Base-by-base conservation (phyloP, 1,139 yeast genomes). In the Lodderomyces pseudojiufengensis region DNA sequence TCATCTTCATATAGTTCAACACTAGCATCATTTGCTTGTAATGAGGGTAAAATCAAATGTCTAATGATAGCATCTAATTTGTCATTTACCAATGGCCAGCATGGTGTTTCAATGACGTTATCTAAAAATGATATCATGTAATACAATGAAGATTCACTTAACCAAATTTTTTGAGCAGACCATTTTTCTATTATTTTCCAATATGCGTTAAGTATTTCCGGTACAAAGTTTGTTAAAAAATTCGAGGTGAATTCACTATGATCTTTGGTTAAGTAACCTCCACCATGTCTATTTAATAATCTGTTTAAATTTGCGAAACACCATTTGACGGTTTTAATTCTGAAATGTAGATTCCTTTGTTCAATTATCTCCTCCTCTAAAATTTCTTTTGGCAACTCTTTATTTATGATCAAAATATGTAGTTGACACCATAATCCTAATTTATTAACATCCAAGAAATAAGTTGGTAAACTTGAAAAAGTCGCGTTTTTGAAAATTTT, bases 261-360 rank as follows among this genome's bases (percentile, higher is more conserved):
- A 5, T 51, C 55, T 38, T 53, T 70, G 49, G 59, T 65, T 40
- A 60, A 52, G 35, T 59, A 50, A 2, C 76, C 72, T 23, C 76
- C 77, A 22, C 78, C 79, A 49, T 74, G 80, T 51, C 76, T 75
- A 38, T 71, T 61, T 43, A 72, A 73, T 32, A 83, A 64, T 49
- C 83, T 67, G 45, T 77, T 76, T 39, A 82, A 57, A 49, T 82
- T 82, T 21, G 81, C 87, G 55, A 78, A 80, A 36, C 81, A 78
- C 90, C 90, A 82, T 56, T 83, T 83, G 37, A 77, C 76, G 26
- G 82, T 71, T 48, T 80, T 80, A 18, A 76, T 66, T 47, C 84
- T 59, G 29, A 76, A 77, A 47, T 70, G 69, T 16, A 54, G 45
- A 3, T 52, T 46, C 45, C 73, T 59, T 18, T 50, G 45, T 23